phyloP scores from a whole-genome alignment of 139 green algal species.

The Coccomyxa sp. region DNA sequence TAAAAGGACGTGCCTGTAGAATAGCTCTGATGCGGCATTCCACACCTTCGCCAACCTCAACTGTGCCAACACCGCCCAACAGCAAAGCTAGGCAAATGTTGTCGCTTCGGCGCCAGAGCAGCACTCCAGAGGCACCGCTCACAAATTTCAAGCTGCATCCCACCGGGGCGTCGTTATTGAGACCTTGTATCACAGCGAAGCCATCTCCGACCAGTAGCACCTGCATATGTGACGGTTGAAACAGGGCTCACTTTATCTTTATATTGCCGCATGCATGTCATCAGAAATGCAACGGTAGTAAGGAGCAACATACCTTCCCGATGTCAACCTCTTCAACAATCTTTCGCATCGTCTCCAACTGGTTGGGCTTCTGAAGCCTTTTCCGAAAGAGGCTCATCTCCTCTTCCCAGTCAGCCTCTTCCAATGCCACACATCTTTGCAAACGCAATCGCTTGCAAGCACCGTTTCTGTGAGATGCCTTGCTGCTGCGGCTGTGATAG shows the following conservation, averaged over 20 bases:
- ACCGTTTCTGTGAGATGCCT: no score
- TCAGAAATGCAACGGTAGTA: not conserved
- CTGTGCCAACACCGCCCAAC: constrained; percentile 43
- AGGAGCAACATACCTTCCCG: constrained; percentile 49
- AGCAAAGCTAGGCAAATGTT: constrained; percentile 73
- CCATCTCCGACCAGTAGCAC: constrained; percentile 62
- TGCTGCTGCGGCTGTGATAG: no score
- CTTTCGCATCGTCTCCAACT: constrained; percentile 74
- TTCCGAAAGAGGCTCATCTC: constrained; percentile 85
- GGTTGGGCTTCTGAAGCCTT: constrained; percentile 62
- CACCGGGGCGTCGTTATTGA: constrained; percentile 80
- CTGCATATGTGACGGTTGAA: constrained; percentile 29
- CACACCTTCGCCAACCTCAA: constrained; percentile 56
- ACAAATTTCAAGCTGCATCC: constrained; percentile 75
- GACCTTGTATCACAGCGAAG: constrained; percentile 72
- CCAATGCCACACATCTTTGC: not conserved
- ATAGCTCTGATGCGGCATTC: constrained; percentile 73
- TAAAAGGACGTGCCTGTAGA: constrained; percentile 48
- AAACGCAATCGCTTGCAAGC: no score
- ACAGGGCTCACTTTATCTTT: not conserved
- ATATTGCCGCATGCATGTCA: not conserved
- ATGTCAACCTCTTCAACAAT: constrained; percentile 65
- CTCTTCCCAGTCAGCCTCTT: constrained; percentile 62
- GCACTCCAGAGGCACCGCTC: constrained; percentile 64
- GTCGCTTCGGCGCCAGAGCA: constrained; percentile 76